phyloP scores from a whole-genome alignment of 768 basidiomycete species.

The Atractiella rhizophila region DNA sequence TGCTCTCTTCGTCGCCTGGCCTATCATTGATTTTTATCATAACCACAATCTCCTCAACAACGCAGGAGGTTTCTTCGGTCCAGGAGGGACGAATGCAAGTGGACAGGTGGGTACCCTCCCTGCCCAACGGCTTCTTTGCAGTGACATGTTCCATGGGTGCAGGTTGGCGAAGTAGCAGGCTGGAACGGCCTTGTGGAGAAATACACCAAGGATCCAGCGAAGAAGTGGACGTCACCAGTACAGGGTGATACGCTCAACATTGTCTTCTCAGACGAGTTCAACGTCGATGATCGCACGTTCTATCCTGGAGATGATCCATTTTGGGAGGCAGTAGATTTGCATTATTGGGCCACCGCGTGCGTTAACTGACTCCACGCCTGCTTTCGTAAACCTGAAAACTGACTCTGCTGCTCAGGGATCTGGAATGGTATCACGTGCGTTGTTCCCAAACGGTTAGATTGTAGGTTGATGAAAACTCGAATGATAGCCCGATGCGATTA shows the following conservation, averaged over 20 bases:
- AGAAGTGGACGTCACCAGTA: too few species aligned
- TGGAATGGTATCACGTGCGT: slow-evolving; percentile 27
- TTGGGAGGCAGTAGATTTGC: slow-evolving; percentile 23
- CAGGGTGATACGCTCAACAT: slow-evolving; percentile 41
- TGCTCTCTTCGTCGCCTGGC: slow-evolving; percentile 68
- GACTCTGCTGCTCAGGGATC: slow-evolving; percentile 34
- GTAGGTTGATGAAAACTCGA: neutral
- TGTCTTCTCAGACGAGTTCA: slow-evolving; percentile 68
- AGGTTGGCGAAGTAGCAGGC: slow-evolving; percentile 46
- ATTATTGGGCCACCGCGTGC: slow-evolving; percentile 22
- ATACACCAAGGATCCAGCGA: slow-evolving; percentile 33
- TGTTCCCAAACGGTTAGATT: neutral
- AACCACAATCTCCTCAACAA: neutral
- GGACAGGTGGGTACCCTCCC: slow-evolving; percentile 86
- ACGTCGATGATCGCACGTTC: slow-evolving; percentile 36
- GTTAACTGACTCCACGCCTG: too few species aligned
- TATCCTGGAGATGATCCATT: slow-evolving; percentile 45
- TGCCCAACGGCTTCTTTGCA: too few species aligned
- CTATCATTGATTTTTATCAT: slow-evolving; percentile 25
- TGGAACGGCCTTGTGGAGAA: slow-evolving; percentile 47
- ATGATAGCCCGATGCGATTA: slow-evolving; percentile 50
- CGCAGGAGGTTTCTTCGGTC: neutral
- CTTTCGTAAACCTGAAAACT: slow-evolving; percentile 4
- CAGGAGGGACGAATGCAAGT: slow-evolving; percentile 53
- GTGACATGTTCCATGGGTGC: too few species aligned